A percentile compares a stretch with the other conserved stretches of the same genome.
Conservation (phyloP, 345 rosid genomes). For the Abelmoschus esculentus region DNA sequence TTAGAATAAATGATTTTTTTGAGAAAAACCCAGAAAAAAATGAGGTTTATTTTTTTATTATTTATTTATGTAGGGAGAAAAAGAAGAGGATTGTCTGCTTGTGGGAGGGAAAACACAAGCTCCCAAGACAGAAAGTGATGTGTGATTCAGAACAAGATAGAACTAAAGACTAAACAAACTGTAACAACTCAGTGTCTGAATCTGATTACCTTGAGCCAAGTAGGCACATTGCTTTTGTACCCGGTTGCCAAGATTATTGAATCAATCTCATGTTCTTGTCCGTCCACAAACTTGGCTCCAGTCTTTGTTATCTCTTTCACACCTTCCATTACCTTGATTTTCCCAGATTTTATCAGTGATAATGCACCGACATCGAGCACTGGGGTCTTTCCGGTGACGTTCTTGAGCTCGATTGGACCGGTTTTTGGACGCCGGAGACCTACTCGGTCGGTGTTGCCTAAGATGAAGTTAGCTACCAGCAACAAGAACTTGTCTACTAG, state of each 20-base stretch:
- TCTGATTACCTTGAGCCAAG: constrained; percentile 73
- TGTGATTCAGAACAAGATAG: constrained; percentile 34
- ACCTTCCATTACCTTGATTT: constrained; percentile 68
- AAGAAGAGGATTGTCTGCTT: neutral
- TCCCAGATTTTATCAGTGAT: constrained; percentile 59
- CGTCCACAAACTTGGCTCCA: constrained; percentile 70
- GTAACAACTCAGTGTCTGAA: constrained; percentile 3
- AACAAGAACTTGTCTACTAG: constrained; percentile 59
- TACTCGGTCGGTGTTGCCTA: constrained; percentile 62
- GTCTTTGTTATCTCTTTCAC: constrained; percentile 61
- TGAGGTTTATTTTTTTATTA: too few relatives aligned
- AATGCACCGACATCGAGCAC: constrained; percentile 88
- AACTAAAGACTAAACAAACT: constrained; percentile 24
- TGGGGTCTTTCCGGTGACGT: constrained; percentile 78
- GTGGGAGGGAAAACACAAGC: neutral
- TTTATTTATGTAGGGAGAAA: too few relatives aligned
- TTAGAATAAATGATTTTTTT: too few relatives aligned
- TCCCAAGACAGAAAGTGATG: constrained; percentile 26
- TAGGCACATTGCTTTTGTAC: constrained; percentile 83
- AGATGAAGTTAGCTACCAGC: constrained; percentile 32
- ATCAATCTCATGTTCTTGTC: constrained; percentile 66
- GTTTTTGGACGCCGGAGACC: constrained; percentile 86
- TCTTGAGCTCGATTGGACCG: constrained; percentile 83
- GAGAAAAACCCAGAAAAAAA: too few relatives aligned
- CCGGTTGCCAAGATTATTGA: constrained; percentile 87